Base-by-base conservation (phyloP, 2,329 filamentous ascomycete genomes). In the Xylariaceae sp. region DNA sequence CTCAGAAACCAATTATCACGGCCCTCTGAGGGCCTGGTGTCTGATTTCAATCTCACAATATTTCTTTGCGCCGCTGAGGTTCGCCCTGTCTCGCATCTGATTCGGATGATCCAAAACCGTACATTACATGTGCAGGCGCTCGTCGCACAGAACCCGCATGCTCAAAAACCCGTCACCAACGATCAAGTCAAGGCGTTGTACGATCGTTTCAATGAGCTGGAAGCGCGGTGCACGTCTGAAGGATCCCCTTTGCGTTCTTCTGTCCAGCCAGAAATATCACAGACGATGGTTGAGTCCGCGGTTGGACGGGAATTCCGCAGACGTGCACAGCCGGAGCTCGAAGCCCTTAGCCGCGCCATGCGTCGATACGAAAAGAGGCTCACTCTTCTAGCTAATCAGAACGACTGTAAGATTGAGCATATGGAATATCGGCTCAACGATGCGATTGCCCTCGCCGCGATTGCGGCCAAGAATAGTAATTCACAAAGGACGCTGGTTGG, bases 301-400 rank as follows among this genome's bases (percentile, higher is more conserved):
- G 68, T 80, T 36, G 72, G 76, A 44, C 76, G 74, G 5, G 84
- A 89, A 54, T 77, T 89, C 12, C 80, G 83, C 40, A 82, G 81
- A 55, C 74, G 76, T 26, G 76, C 92, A 10, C 87, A 91, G 61
- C 86, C 89, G 0, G 90, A 96, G 55, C 78, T 97, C 5, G 92
- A 96, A 63, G 89, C 90, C 0, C 75, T 97, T 30, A 94, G 91
- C 63, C 85, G 92, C 45, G 92, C 92, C 3, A 87, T 97, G 42
- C 82, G 92, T 18, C 84, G 90, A 34, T 96, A 96, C 64, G 92
- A 97, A 73, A 96, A 95, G 73, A 88, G 91, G 63, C 84, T 87
- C 4, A 86, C 86, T 0, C 76, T 92, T 7, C 80, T 91, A 26
- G 80, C 88, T 9, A 79, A 87, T 51, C 86, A 92, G 65, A 89